A percentile compares a stretch with the other conserved stretches of the same genome.
phyloP scores from a whole-genome alignment of 768 basidiomycete genomes.

The Tylopilus sp. region DNA sequence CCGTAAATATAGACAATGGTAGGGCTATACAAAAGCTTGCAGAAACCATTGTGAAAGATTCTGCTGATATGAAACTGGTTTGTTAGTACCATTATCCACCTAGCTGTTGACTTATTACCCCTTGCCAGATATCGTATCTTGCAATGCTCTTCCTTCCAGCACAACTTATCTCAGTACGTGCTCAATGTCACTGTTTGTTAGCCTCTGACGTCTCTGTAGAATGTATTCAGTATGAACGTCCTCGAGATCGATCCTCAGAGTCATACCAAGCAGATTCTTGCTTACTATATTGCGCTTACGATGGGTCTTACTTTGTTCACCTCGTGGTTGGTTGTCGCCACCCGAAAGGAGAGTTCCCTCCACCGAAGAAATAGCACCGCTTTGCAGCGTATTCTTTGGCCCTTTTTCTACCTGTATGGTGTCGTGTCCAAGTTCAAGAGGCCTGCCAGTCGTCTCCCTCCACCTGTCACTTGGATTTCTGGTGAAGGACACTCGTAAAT shows the following conservation, averaged over 20 bases:
- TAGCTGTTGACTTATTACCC: neutral
- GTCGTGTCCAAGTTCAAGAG: neutral
- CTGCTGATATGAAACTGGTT: constrained; percentile 23
- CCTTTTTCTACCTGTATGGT: constrained; percentile 14
- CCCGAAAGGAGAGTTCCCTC: constrained; percentile 35
- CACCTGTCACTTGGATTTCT: neutral
- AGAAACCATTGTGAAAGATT: constrained; percentile 2
- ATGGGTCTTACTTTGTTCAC: constrained; percentile 50
- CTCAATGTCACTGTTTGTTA: neutral
- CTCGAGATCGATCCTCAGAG: constrained; percentile 24
- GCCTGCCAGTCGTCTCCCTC: neutral
- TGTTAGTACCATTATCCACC: neutral
- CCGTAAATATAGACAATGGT: constrained; percentile 50
- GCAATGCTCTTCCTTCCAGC: constrained; percentile 58
- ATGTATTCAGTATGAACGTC: constrained; percentile 31
- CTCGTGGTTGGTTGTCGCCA: constrained; percentile 53
- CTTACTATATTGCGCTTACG: constrained; percentile 39
- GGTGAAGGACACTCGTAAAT: neutral
- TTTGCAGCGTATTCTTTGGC: constrained; percentile 19
- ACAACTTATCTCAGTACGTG: constrained; percentile 35
- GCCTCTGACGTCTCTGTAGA: constrained; percentile 25
- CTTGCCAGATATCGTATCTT: constrained; percentile 45
- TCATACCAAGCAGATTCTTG: constrained; percentile 31
- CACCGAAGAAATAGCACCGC: neutral
- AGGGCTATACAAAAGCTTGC: constrained; percentile 6